These are phyloP conservation scores for Spergularia bocconei DNA, from an alignment of 148 eudicot species.

Conservation along the genomic window DNA sequence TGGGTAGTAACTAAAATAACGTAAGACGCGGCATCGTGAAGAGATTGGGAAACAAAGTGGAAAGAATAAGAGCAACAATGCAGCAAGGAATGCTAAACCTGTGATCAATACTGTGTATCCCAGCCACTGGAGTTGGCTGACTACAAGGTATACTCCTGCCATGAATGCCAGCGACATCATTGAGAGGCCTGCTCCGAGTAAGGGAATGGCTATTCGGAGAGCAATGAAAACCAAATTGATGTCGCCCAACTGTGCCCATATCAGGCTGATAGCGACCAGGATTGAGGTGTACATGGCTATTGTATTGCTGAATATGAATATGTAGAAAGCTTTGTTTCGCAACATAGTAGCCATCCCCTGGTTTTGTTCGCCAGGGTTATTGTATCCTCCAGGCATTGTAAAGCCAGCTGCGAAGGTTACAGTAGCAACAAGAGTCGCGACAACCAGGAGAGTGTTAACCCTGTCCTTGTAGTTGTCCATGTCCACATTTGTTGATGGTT, in stretches of 20 bases:
- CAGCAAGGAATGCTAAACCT: slow-evolving; percentile 18
- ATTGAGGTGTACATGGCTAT: slow-evolving; percentile 33
- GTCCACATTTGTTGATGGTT: background rate
- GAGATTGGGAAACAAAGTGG: slow-evolving; percentile 24
- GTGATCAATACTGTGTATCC: slow-evolving; percentile 19
- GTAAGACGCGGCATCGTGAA: slow-evolving; percentile 4
- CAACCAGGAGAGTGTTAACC: slow-evolving; percentile 32
- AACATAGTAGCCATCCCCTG: slow-evolving; percentile 29
- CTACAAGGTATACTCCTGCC: slow-evolving; percentile 30
- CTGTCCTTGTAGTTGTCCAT: slow-evolving; percentile 22
- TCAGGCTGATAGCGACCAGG: slow-evolving; percentile 26
- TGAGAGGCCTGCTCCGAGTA: slow-evolving; percentile 26
- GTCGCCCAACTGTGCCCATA: slow-evolving; percentile 36
- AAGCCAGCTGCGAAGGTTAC: slow-evolving; percentile 41
- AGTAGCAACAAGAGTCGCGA: slow-evolving; percentile 37
- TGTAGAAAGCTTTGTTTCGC: slow-evolving; percentile 6
- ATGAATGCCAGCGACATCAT: slow-evolving; percentile 35
- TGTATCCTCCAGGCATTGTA: slow-evolving; percentile 39
- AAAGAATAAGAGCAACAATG: slow-evolving; percentile 8
- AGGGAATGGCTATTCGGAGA: slow-evolving; percentile 19
- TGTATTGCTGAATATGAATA: slow-evolving; percentile 23
- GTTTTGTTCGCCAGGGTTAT: slow-evolving; percentile 11
- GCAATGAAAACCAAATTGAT: slow-evolving; percentile 21
- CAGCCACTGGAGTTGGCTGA: slow-evolving; percentile 27
- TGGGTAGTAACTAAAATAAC: slow-evolving; percentile 26